Evolutionary conservation across 2,329 filamentous ascomycete species (phyloP).

Genomic region (Fusarium luffae): DNA sequence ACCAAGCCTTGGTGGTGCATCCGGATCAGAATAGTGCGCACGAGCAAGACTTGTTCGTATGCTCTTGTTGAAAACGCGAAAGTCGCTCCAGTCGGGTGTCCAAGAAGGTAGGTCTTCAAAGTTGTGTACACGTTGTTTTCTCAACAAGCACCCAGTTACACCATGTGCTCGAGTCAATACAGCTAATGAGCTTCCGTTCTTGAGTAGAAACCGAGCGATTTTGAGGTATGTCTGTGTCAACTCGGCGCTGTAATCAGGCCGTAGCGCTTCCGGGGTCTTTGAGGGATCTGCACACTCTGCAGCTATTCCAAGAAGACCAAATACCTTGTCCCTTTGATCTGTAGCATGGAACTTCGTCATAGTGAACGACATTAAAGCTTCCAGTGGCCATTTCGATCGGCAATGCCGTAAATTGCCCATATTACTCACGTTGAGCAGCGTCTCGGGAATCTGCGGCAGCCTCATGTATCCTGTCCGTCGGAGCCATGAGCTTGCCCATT

Average conservation of each 20-base stretch:
- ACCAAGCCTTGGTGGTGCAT: not conserved
- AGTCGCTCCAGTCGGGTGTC: conserved; percentile 5
- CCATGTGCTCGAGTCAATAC: not conserved
- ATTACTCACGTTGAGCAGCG: not conserved
- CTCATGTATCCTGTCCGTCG: not conserved
- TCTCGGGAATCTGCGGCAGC: not conserved
- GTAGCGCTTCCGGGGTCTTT: not conserved
- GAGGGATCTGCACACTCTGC: not conserved
- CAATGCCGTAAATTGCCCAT: not conserved
- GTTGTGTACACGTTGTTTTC: not conserved
- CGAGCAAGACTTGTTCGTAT: not conserved
- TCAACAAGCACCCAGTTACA: not conserved
- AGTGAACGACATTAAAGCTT: conserved; percentile 4
- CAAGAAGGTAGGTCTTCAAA: not conserved
- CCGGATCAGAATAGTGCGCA: not conserved
- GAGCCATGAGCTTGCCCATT: conserved; percentile 1
- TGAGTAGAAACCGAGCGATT: not conserved
- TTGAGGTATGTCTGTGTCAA: not conserved
- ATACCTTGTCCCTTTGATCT: conserved; percentile 5
- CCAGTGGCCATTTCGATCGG: not conserved
- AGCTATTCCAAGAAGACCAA: not conserved
- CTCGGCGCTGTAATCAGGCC: not conserved
- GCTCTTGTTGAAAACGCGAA: not conserved
- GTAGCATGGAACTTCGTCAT: conserved; percentile 4
- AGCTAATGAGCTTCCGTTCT: not conserved